Conservation (phyloP, 2,329 filamentous ascomycete species). For the Cercospora zeae-maydis region DNA sequence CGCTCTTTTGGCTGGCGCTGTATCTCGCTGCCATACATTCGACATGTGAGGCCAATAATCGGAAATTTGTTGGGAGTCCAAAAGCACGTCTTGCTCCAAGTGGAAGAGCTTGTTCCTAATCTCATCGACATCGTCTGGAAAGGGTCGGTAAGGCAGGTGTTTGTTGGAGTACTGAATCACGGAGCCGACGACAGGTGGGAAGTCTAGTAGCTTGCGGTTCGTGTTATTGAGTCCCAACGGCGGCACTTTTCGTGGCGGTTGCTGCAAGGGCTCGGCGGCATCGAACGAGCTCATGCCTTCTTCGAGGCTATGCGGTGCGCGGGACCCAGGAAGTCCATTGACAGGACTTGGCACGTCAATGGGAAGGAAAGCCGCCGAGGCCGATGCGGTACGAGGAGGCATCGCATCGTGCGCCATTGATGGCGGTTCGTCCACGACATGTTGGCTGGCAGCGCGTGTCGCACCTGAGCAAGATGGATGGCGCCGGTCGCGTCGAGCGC, state of each 20-base stretch:
- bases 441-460: neutral
- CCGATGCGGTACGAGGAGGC: slow-evolving; percentile 1
- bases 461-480: neutral
- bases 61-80: slow-evolving; percentile 28
- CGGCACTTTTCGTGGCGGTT: neutral
- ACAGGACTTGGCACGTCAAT: neutral
- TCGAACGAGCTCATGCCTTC: slow-evolving; percentile 3
- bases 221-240: slow-evolving; percentile 6
- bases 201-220: slow-evolving; percentile 12
- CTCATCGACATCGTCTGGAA: slow-evolving; percentile 24
- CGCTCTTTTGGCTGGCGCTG: slow-evolving; percentile 5
- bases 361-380: neutral
- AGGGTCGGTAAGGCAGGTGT: slow-evolving; percentile 22
- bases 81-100: slow-evolving; percentile 21
- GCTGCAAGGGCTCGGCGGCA: neutral
- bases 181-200: slow-evolving; percentile 26
- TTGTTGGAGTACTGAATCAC: slow-evolving; percentile 26
- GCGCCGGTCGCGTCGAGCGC: neutral
- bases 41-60: slow-evolving; percentile 29
- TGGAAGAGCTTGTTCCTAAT: slow-evolving; percentile 26
- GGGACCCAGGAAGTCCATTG: neutral
- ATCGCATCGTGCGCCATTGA: slow-evolving; percentile 5
- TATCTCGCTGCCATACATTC: slow-evolving; percentile 23
- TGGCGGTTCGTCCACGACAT: neutral
- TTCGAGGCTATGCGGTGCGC: neutral